Evolutionary conservation across 345 rosid species (phyloP), one percentile per base, ranked within the genome.

Genomic region (Brassica carinata): DNA sequence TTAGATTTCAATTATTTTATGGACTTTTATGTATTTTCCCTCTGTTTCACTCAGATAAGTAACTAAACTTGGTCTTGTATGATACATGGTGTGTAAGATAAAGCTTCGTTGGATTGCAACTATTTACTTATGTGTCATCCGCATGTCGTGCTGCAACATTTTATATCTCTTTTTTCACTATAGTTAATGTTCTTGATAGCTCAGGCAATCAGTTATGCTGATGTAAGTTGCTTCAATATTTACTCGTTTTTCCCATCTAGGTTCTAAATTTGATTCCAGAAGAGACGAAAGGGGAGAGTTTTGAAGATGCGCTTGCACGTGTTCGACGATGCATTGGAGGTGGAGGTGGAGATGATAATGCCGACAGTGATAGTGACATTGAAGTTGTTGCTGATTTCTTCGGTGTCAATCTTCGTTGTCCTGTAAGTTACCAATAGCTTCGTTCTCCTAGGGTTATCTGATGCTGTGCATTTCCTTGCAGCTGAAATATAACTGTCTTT

Each of bases 361-460:
- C 91, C 14, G 98, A 91, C 63, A 92, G 99, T 77, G 99, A 93
- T 81, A 96, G 99, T 85, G 99, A 96, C 76, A 77, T 96, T 76
- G 98, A 96, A 89, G 98, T 96, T 79, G 98, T 96, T 83, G 98
- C 98, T 43, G 99, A 96, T 68, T 88, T 87, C 76, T 79, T 96
- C 67, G 72, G 79, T 80, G 90, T 93, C 85, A 92, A 87, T 83
- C 93, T 96, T 5, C 97, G 99, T n/a, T 96, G 99, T 86, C 99
- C 98, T 78, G 99, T 96, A 86, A 88, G 99, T 86, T 77, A 58
- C 48, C 58, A 13, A 30, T 68, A 73, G 68, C 67, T 72, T 67
- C 18, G 10, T 68, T 63, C 30, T 72, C 5, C 0, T 51, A 34
- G 65, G 31, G 71, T 8, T 34, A 3, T 27, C 15, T 55, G 48